Conservation (phyloP, 257 asterid species). For the Solanum chmielewskii region DNA sequence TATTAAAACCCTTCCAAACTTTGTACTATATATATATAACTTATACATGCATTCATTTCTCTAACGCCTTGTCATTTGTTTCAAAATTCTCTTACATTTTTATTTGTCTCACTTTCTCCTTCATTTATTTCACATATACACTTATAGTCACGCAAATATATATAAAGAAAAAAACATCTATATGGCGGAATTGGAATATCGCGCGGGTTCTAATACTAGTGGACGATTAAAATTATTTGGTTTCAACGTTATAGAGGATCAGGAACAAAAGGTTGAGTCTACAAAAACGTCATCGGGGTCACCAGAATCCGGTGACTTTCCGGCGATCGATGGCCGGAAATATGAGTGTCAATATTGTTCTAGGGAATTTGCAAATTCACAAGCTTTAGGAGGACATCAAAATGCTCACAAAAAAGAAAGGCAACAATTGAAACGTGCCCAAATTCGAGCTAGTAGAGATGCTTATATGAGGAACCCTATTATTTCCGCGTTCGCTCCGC, state of each 20-base stretch:
- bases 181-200: slow-evolving; percentile 54
- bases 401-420: slow-evolving; percentile 94
- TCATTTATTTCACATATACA: not conserved
- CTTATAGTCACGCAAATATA: not conserved
- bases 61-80: not conserved
- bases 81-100: not conserved
- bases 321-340: slow-evolving; percentile 58
- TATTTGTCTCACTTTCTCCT: not conserved
- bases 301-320: slow-evolving; percentile 28
- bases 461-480: slow-evolving; percentile 93
- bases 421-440: slow-evolving; percentile 87
- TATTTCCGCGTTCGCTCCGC: slow-evolving; percentile 72
- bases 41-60: slow-evolving; percentile 37
- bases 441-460: slow-evolving; percentile 73
- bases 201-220: slow-evolving; percentile 4
- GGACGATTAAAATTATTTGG: slow-evolving; percentile 76
- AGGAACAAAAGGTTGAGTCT: slow-evolving; percentile 31
- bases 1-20: not conserved
- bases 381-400: slow-evolving; percentile 96
- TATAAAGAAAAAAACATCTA: not conserved
- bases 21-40: slow-evolving; percentile 47
- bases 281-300: slow-evolving; percentile 23
- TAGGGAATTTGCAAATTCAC: slow-evolving; percentile 90
- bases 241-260: slow-evolving; percentile 46
- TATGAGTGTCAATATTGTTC: slow-evolving; percentile 95